Conservation (phyloP, 768 basidiomycete species). For the Termitomyces sp. region DNA sequence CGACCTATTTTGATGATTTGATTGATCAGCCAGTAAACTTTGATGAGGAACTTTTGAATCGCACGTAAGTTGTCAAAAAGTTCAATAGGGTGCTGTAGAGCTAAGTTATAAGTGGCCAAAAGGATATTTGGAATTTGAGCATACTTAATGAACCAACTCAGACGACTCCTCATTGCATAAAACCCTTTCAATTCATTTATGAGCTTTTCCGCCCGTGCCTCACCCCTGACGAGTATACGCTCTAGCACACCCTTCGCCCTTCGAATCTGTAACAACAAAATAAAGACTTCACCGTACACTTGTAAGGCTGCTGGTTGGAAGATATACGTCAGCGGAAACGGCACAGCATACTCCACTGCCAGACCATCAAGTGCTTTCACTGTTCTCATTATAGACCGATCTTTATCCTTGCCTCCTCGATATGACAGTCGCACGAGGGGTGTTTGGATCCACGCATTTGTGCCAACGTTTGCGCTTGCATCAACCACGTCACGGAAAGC, state of each 20-base stretch:
- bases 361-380: constrained; percentile 66
- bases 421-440: constrained; percentile 73
- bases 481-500: constrained; percentile 68
- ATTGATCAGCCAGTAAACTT: background rate
- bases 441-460: constrained; percentile 56
- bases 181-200: constrained; percentile 60
- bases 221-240: constrained; percentile 61
- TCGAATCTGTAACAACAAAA: constrained; percentile 69
- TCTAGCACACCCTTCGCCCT: constrained; percentile 72
- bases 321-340: constrained; percentile 79
- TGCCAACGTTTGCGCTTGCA: constrained; percentile 34
- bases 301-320: constrained; percentile 56
- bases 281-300: constrained; percentile 63
- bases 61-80: constrained; percentile 71
- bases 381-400: constrained; percentile 43
- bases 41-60: constrained; percentile 12
- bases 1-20: constrained; percentile 41
- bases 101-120: background rate
- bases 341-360: constrained; percentile 72
- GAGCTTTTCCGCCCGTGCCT: constrained; percentile 26
- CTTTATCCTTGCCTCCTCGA: constrained; percentile 46
- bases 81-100: constrained; percentile 33
- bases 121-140: constrained; percentile 21
- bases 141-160: constrained; percentile 86
- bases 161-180: constrained; percentile 69